These are phyloP conservation scores for Pleurotus pulmonarius DNA, from an alignment of 768 basidiomycete species.

Conservation along the genomic window DNA sequence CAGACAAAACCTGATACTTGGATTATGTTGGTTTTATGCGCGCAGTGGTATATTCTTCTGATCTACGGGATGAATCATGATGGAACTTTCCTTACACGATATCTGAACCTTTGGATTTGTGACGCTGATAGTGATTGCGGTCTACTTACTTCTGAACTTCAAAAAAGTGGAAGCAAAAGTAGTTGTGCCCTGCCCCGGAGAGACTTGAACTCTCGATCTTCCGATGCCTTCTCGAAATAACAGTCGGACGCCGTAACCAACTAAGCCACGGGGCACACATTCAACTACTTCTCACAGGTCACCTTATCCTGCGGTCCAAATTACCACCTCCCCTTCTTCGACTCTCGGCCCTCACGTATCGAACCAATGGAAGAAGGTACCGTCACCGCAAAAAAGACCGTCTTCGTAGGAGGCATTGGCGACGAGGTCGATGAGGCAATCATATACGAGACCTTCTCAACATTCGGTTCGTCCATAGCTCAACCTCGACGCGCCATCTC, in stretches of 20 bases:
- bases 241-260: conserved; percentile 9
- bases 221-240: conserved; percentile 1
- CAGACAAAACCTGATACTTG: no score
- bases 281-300: neutral
- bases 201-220: conserved; percentile 9
- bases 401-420: conserved; percentile 80
- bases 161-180: no score
- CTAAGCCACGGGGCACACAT: conserved; percentile 6
- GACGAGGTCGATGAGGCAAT: conserved; percentile 80
- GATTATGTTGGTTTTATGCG: no score
- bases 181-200: conserved; percentile 1
- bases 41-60: no score
- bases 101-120: no score
- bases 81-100: no score
- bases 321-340: neutral
- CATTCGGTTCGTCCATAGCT: conserved; percentile 64
- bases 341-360: neutral
- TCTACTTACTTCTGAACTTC: no score
- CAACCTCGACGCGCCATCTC: conserved; percentile 1
- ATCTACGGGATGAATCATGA: no score
- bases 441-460: conserved; percentile 77
- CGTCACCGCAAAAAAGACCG: conserved; percentile 77
- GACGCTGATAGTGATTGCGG: no score
- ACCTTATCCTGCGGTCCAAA: no score
- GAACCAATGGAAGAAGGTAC: conserved; percentile 68